phyloP scores from a whole-genome alignment of 441 rosid genomes.

The Viola pubescens region DNA sequence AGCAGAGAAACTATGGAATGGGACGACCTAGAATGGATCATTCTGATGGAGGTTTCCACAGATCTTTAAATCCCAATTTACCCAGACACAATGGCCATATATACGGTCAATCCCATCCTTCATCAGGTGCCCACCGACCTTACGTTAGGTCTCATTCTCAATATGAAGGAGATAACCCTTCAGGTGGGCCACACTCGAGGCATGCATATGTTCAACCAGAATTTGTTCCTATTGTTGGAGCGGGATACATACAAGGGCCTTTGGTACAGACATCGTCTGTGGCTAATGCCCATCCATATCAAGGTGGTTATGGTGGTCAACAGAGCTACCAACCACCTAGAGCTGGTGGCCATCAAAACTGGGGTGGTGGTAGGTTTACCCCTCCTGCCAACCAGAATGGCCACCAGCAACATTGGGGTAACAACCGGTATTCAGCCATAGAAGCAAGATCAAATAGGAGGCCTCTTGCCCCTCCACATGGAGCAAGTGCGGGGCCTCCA shows the following conservation, averaged over 20 bases:
- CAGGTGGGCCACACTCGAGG: constrained; percentile 19
- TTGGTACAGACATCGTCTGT: constrained; percentile 6
- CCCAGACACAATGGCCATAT: constrained; percentile 20
- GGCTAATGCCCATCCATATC: constrained; percentile 14
- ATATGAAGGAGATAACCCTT: constrained; percentile 20
- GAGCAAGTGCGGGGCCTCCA: constrained; percentile 3
- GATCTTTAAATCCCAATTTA: constrained; percentile 8
- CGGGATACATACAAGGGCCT: constrained; percentile 24
- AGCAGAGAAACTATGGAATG: constrained; percentile 19
- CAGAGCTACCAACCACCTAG: constrained; percentile 32
- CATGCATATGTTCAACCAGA: constrained; percentile 16
- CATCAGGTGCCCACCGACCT: constrained; percentile 16
- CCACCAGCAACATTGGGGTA: constrained; percentile 34
- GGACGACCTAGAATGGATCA: constrained; percentile 23
- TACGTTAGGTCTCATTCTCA: constrained; percentile 16
- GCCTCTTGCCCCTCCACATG: constrained; percentile 6
- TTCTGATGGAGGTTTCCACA: constrained; percentile 17
- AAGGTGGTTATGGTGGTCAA: constrained; percentile 23
- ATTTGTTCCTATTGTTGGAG: constrained; percentile 27
- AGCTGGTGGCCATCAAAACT: constrained; percentile 9
- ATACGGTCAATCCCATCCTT: constrained; percentile 15
- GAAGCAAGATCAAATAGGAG: constrained; percentile 25
- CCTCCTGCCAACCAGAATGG: constrained; percentile 29
- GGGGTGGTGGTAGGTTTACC: constrained; percentile 22
- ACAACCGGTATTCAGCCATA: constrained; percentile 30